phyloP scores from a whole-genome alignment of 331 rosid species.

The Arachis monticola region DNA sequence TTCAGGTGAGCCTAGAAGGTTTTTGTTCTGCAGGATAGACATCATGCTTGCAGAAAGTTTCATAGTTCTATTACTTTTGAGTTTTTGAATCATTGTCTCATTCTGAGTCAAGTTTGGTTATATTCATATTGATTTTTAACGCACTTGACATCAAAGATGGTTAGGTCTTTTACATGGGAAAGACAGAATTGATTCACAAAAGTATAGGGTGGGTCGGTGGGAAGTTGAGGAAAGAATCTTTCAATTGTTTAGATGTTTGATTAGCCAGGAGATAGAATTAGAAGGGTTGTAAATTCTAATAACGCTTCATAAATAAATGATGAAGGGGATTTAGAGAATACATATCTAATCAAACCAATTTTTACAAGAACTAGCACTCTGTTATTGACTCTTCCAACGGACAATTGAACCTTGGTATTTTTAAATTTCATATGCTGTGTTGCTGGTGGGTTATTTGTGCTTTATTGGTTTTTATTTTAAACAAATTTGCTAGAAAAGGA shows the following conservation, averaged over 20 bases:
- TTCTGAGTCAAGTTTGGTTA: conserved; percentile 13
- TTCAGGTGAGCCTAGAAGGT: conserved; percentile 8
- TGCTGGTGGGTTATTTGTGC: neutral
- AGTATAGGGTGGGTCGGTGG: neutral
- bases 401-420: neutral
- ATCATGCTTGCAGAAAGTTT: neutral
- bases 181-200: conserved; percentile 28
- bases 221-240: conserved; percentile 4
- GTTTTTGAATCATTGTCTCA: neutral
- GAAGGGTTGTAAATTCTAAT: conserved; percentile 11
- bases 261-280: neutral
- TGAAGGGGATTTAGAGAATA: conserved; percentile 1
- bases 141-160: neutral
- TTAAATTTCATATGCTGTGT: neutral
- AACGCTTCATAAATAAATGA: conserved; percentile 3
- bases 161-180: conserved; percentile 12
- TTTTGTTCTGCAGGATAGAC: neutral
- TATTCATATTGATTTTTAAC: conserved; percentile 7
- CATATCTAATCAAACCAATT: neutral
- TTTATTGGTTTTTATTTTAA: neutral
- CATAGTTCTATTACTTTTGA: neutral
- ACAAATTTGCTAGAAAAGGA: neutral
- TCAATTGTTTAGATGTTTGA: conserved; percentile 12
- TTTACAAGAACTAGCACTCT: conserved; percentile 4
- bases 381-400: neutral